phyloP scores from a whole-genome alignment of 768 basidiomycete species.

The Leucogyrophana mollusca region DNA sequence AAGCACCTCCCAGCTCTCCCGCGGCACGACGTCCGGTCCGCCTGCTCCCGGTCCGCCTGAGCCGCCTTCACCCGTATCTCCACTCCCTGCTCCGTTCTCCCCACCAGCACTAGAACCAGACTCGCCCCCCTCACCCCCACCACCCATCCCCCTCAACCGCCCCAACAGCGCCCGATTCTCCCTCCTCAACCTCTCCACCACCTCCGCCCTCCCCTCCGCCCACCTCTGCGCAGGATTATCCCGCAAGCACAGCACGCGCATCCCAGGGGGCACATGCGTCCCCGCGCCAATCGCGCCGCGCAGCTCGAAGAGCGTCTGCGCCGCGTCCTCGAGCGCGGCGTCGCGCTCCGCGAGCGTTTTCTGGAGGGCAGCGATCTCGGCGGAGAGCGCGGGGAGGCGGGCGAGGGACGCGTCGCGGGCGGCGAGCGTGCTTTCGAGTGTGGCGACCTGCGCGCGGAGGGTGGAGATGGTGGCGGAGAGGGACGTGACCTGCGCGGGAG shows the following conservation, averaged over 20 bases:
- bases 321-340: conserved; percentile 64
- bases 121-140: conserved; percentile 26
- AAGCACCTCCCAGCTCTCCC: conserved; percentile 77
- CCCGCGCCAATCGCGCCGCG: conserved; percentile 75
- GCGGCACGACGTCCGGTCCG: conserved; percentile 62
- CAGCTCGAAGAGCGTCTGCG: conserved; percentile 78
- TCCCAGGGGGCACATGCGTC: conserved; percentile 68
- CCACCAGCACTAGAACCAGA: conserved; percentile 12
- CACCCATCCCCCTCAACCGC: conserved; percentile 62
- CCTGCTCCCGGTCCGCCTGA: neutral
- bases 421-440: no score
- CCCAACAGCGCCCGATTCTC: conserved; percentile 86
- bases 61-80: neutral
- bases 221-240: conserved; percentile 86
- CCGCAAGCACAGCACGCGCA: conserved; percentile 63
- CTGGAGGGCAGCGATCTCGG: no score
- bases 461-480: no score
- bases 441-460: no score
- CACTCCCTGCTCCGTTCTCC: neutral
- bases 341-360: conserved; percentile 35
- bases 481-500: no score
- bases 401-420: neutral
- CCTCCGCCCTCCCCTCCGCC: conserved; percentile 71
- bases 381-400: no score
- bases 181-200: conserved; percentile 68